These are phyloP conservation scores for Suillus subluteus DNA, from an alignment of 768 basidiomycete genomes.

Conservation along the genomic window DNA sequence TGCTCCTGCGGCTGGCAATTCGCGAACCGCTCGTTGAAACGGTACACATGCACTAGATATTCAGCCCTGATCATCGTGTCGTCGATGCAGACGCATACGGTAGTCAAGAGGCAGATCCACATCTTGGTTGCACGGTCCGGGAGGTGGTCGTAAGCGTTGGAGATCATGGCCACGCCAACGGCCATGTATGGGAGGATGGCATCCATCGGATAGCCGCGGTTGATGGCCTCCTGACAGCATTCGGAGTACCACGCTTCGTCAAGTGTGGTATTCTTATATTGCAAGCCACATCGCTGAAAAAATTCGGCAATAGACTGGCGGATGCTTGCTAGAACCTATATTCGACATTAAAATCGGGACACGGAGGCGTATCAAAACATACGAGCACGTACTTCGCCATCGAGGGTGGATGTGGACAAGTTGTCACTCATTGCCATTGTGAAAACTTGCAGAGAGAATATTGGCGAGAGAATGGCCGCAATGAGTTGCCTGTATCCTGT, in stretches of 20 bases:
- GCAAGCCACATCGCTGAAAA: slow-evolving; percentile 3
- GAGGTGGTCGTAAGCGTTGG: slow-evolving; percentile 29
- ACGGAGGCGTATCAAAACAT: neutral
- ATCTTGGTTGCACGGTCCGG: slow-evolving; percentile 29
- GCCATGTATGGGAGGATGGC: neutral
- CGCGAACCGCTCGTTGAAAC: slow-evolving; percentile 40
- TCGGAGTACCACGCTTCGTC: neutral
- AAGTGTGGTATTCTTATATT: neutral
- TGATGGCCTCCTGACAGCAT: neutral
- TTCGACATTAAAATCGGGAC: neutral
- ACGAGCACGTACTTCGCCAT: neutral
- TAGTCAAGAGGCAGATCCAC: slow-evolving; percentile 42
- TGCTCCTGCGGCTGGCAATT: slow-evolving; percentile 31
- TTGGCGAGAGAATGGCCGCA: neutral
- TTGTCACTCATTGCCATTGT: neutral
- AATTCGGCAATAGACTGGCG: neutral
- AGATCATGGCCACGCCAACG: neutral
- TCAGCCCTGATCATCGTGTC: slow-evolving; percentile 34
- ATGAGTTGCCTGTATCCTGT: neutral
- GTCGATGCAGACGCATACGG: slow-evolving; percentile 41
- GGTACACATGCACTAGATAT: slow-evolving; percentile 26
- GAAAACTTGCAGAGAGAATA: neutral
- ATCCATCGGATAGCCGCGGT: slow-evolving; percentile 1
- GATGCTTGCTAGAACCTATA: neutral
- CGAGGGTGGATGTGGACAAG: neutral